Evolutionary conservation across 352 stramenopile species (phyloP), one percentile per base, ranked within the genome.

Genomic region (Aphanomyces euteiches): DNA sequence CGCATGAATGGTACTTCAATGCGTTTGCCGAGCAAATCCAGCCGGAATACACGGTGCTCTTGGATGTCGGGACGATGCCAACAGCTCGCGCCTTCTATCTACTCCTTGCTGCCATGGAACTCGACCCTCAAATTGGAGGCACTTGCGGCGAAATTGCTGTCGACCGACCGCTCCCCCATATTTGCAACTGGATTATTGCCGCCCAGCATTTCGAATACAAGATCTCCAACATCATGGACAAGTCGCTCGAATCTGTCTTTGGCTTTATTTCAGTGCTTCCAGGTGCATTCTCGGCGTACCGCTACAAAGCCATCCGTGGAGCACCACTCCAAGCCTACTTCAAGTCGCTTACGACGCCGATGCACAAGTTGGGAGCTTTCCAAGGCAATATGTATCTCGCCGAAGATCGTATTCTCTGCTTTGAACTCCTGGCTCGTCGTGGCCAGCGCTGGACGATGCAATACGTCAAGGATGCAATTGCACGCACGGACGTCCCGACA

Each of bases 181-280:
- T 66, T n/a, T 77, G 53, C 67, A 69, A 68, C 43, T 73, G 66
- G 39, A 38, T 80, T 28, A 69, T 75, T 37, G 72, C 75, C 5
- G 70, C 73, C 6, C 75, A 80, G 72, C 67, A 73, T 60, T 80
- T 79, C 47, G 75, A 80, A 58, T 80, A 80, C 67, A 79, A 79
- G 54, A 70, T 79, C 50, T 73, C 70, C 43, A 76, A 81, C 73
- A 66, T 81, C 43, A 54, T 79, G 63, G 74, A 79, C 57, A 81
- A 81, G 68, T 60, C 74, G 5, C 73, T 80, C 50, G 74, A 81
- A 45, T 67, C 36, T 21, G 56, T 79, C 3, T 80, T 79, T 67
- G 76, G 76, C 5, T 81, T 75, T 56, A 73, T 81, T 37, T 76
- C 65, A 21, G 76, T 81, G 37, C 72, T 81, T 17, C 76, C 76